Evolutionary conservation across 2,329 filamentous ascomycete genomes (phyloP).

Genomic region (Neospermospora avenae): DNA sequence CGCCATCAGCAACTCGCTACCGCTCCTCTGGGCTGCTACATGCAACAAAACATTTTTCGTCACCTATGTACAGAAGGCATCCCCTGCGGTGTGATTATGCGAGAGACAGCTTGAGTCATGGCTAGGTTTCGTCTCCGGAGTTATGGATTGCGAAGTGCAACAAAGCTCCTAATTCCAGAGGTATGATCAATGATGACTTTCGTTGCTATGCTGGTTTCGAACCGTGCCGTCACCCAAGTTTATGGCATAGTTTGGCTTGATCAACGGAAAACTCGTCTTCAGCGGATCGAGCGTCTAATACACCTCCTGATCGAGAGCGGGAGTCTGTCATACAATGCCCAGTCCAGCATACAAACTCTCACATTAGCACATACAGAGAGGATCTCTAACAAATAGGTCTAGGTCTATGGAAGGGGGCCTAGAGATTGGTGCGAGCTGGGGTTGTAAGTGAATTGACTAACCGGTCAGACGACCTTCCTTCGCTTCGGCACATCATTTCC

Average conservation of each 20-base stretch:
- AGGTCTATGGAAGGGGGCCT: neutral
- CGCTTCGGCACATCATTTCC: neutral
- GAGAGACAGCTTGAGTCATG: neutral
- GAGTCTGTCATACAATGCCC: neutral
- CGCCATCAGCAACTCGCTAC: slow-evolving; percentile 4
- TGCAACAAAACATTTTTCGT: slow-evolving; percentile 16
- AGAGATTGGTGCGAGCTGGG: neutral
- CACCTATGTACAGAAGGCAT: neutral
- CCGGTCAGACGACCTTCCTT: neutral
- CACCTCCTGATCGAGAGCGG: neutral
- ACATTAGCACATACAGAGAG: neutral
- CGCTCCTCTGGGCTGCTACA: slow-evolving; percentile 14
- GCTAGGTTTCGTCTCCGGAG: neutral
- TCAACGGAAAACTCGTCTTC: too few relatives aligned
- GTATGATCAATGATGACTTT: neutral
- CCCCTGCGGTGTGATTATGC: neutral
- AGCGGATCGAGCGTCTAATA: too few relatives aligned
- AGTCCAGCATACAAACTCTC: neutral
- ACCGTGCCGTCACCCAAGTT: neutral
- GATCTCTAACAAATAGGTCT: neutral
- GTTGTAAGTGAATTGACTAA: too few relatives aligned
- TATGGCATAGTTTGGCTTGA: too few relatives aligned
- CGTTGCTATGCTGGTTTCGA: neutral
- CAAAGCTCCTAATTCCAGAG: neutral
- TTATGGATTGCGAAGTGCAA: neutral